A percentile compares a stretch with the other conserved stretches of the same genome.
phyloP scores from a whole-genome alignment of 2,329 filamentous ascomycete genomes.

The Microcera coccophila region DNA sequence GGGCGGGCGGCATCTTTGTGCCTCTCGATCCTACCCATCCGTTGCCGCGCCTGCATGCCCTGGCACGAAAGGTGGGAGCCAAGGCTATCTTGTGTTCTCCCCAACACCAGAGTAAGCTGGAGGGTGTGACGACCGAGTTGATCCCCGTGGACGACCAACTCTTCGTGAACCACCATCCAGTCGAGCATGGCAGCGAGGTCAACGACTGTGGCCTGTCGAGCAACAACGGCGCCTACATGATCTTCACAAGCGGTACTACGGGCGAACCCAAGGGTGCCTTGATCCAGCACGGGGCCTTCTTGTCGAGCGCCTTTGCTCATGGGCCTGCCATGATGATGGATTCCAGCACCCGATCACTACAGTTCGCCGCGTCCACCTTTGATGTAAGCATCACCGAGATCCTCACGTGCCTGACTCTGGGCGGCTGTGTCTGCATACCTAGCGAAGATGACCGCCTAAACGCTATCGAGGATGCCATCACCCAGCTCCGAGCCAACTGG shows the following conservation, averaged over 20 bases:
- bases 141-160: conserved; percentile 16
- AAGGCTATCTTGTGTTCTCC: conserved; percentile 18
- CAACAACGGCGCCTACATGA: conserved; percentile 23
- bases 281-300: conserved; percentile 18
- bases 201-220: too few species aligned
- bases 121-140: conserved; percentile 10
- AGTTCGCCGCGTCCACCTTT: conserved; percentile 32
- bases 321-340: conserved; percentile 23
- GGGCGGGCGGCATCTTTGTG: conserved; percentile 24
- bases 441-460: conserved; percentile 39
- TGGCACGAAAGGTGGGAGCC: conserved; percentile 16
- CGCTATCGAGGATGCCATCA: conserved; percentile 24
- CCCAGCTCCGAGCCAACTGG: conserved; percentile 16
- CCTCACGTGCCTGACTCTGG: conserved; percentile 16
- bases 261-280: conserved; percentile 19
- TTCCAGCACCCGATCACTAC: conserved; percentile 26
- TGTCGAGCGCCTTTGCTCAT: conserved; percentile 17
- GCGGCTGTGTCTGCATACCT: conserved; percentile 33
- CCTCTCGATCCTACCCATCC: conserved; percentile 22
- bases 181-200: not conserved
- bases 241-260: conserved; percentile 19
- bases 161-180: conserved; percentile 3
- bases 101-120: conserved; percentile 14
- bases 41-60: too few species aligned
- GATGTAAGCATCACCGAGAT: conserved; percentile 29